phyloP scores from a whole-genome alignment of 2,329 filamentous ascomycete species.

The Magnaporthiopsis incrustans region DNA sequence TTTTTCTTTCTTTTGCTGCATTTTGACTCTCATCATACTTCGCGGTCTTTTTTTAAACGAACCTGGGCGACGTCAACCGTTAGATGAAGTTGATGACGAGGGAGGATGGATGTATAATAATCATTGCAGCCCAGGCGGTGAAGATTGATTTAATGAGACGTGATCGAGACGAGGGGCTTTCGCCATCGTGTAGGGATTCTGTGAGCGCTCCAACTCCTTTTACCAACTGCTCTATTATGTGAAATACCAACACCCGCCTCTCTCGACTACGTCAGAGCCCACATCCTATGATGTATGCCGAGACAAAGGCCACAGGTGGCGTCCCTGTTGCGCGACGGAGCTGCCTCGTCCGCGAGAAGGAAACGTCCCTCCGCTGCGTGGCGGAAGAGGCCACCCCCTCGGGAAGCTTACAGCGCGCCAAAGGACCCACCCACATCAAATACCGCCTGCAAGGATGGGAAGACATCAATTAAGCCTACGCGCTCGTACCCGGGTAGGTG shows the following conservation, averaged over 20 bases:
- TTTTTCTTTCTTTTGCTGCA: background rate
- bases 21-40: background rate
- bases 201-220: no score
- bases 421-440: background rate
- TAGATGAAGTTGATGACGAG: background rate
- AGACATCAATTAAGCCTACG: background rate
- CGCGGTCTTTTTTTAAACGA: background rate
- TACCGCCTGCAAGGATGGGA: background rate
- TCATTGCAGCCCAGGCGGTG: background rate
- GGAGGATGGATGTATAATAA: background rate
- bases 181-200: background rate
- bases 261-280: no score
- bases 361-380: background rate
- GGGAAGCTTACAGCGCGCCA: background rate
- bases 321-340: background rate
- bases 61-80: background rate
- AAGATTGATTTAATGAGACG: background rate
- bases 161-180: background rate
- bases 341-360: background rate
- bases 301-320: background rate
- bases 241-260: no score
- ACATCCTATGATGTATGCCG: background rate
- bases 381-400: background rate
- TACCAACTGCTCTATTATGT: no score
- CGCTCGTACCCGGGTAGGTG: no score